Evolutionary conservation across 495 filamentous ascomycete species (phyloP).

Genomic region (Penicillium canescens): DNA sequence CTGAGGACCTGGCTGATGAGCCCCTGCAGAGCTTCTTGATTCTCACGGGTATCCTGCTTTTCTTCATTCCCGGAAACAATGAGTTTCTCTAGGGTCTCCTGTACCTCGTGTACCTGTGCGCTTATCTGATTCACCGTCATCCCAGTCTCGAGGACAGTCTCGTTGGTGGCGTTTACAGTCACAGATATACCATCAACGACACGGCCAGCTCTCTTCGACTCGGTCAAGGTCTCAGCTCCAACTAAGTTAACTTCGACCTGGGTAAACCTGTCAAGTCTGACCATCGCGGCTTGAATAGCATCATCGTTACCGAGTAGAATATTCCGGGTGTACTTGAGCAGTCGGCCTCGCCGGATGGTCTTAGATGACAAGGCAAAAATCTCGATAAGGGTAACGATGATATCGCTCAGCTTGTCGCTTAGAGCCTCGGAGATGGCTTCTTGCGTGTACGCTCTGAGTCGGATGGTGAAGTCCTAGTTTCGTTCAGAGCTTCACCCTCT

Average conservation of each 20-base stretch:
- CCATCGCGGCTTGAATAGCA: slow-evolving; percentile 21
- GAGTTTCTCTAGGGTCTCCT: slow-evolving; percentile 6
- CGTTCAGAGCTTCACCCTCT: neutral
- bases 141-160: slow-evolving; percentile 5
- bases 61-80: neutral
- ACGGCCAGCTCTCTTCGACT: slow-evolving; percentile 13
- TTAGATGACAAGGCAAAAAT: slow-evolving; percentile 33
- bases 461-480: slow-evolving; percentile 30
- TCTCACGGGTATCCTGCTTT: neutral
- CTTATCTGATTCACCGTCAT: slow-evolving; percentile 16
- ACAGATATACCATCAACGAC: slow-evolving; percentile 12
- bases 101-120: slow-evolving; percentile 13
- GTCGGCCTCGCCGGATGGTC: slow-evolving; percentile 24
- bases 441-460: slow-evolving; percentile 26
- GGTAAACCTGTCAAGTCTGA: slow-evolving; percentile 25
- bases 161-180: slow-evolving; percentile 2
- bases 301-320: slow-evolving; percentile 29
- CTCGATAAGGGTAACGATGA: slow-evolving; percentile 33
- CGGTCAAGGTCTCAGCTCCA: slow-evolving; percentile 31
- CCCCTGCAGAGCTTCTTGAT: slow-evolving; percentile 5
- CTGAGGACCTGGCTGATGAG: neutral
- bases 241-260: slow-evolving; percentile 26
- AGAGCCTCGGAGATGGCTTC: slow-evolving; percentile 20
- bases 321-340: slow-evolving; percentile 22
- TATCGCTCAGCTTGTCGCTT: slow-evolving; percentile 25